phyloP scores from a whole-genome alignment of 2,329 filamentous ascomycete species.

The Cytospora piceae region DNA sequence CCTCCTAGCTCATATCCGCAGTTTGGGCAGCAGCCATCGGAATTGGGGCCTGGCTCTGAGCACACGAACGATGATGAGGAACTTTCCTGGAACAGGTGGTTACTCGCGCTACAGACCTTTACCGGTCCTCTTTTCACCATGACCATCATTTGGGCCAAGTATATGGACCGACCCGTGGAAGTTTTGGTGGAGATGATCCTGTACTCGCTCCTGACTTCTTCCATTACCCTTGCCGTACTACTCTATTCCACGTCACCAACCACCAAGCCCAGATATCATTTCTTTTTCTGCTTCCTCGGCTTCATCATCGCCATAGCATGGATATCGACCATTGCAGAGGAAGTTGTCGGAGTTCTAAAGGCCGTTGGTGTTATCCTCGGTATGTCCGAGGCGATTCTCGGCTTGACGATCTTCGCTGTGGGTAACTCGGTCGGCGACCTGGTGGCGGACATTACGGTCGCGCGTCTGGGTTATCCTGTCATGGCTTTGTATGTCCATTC shows the following conservation, averaged over 20 bases:
- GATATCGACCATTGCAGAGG: constrained; percentile 94
- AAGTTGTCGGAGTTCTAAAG: constrained; percentile 94
- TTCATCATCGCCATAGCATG: constrained; percentile 92
- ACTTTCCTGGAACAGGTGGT: constrained; percentile 84
- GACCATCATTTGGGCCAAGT: constrained; percentile 73
- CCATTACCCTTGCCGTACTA: constrained; percentile 68
- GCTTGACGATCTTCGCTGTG: constrained; percentile 93
- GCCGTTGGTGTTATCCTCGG: constrained; percentile 87
- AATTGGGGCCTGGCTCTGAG: constrained; percentile 22
- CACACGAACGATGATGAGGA: constrained; percentile 42
- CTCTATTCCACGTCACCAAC: constrained; percentile 70
- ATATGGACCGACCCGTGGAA: constrained; percentile 55
- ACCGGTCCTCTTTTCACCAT: constrained; percentile 84
- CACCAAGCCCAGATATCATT: constrained; percentile 72
- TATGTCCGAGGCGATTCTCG: constrained; percentile 93
- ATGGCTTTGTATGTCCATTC: constrained; percentile 73
- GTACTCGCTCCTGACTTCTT: constrained; percentile 69
- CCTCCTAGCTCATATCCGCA: constrained; percentile 2
- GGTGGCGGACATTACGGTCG: constrained; percentile 93
- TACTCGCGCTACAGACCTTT: constrained; percentile 83
- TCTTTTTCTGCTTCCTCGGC: constrained; percentile 82
- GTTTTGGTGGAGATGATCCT: constrained; percentile 61
- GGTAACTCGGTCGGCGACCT: constrained; percentile 94
- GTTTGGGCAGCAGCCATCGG: constrained; percentile 31
- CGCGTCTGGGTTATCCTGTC: constrained; percentile 89